These are phyloP conservation scores for Boeremia lycopersici DNA, from an alignment of 2,329 filamentous ascomycete species.

Conservation along the genomic window DNA sequence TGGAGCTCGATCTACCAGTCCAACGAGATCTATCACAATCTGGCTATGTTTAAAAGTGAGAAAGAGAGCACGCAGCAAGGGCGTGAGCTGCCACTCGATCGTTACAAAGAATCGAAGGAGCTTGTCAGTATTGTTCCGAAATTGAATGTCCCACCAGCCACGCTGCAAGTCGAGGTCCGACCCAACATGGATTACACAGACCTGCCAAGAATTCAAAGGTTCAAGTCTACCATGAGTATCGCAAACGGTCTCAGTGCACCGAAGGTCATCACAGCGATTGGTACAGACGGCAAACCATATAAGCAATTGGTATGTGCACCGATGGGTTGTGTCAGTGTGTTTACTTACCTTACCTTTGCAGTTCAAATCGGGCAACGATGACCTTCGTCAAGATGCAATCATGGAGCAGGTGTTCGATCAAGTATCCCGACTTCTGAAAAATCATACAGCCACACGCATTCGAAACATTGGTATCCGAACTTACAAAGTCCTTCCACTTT, in stretches of 20 bases:
- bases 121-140: conserved; percentile 68
- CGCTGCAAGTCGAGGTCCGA: conserved; percentile 80
- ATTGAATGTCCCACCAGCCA: conserved; percentile 82
- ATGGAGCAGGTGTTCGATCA: conserved; percentile 99
- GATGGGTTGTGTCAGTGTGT: too few relatives aligned
- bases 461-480: conserved; percentile 89
- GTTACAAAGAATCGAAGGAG: conserved; percentile 66
- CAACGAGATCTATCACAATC: conserved; percentile 66
- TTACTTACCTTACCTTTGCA: conserved; percentile 37
- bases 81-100: conserved; percentile 66
- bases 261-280: conserved; percentile 86
- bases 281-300: conserved; percentile 77
- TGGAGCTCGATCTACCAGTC: conserved; percentile 77
- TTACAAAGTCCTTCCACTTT: conserved; percentile 94
- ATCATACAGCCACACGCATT: conserved; percentile 85
- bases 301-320: conserved; percentile 73
- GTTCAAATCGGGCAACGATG: conserved; percentile 94
- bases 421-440: conserved; percentile 86
- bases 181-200: conserved; percentile 75
- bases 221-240: conserved; percentile 79
- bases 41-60: conserved; percentile 70
- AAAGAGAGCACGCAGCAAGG: conserved; percentile 69
- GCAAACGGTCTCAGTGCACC: conserved; percentile 90
- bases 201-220: conserved; percentile 74
- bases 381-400: conserved; percentile 93